Evolutionary conservation across 371 early-diverging fungal genomes (phyloP).

Genomic region (Fennellomyces sp.): DNA sequence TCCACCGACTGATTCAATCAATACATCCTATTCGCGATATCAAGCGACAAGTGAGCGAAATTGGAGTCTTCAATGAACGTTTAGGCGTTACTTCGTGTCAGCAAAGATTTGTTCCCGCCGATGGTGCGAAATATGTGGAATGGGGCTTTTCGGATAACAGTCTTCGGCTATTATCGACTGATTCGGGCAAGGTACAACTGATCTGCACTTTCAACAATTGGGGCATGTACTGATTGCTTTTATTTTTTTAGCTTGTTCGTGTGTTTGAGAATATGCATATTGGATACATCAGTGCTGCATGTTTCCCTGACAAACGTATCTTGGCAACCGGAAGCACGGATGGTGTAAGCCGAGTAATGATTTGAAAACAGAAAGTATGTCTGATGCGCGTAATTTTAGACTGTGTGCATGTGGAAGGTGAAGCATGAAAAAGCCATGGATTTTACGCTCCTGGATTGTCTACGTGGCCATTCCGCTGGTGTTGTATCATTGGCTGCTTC

Average conservation of each 20-base stretch:
- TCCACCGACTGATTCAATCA: slow-evolving; percentile 62
- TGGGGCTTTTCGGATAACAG: slow-evolving; percentile 78
- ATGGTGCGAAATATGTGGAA: slow-evolving; percentile 67
- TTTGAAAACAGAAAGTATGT: neutral
- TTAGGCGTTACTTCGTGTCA: slow-evolving; percentile 55
- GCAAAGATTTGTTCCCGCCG: slow-evolving; percentile 57
- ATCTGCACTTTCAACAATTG: too few species aligned
- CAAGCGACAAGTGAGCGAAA: slow-evolving; percentile 55
- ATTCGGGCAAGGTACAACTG: slow-evolving; percentile 57
- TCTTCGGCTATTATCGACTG: slow-evolving; percentile 62
- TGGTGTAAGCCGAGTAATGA: too few species aligned
- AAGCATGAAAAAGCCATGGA: slow-evolving; percentile 43
- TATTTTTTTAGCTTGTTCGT: slow-evolving; percentile 42
- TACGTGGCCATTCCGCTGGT: slow-evolving; percentile 69
- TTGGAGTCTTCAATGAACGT: slow-evolving; percentile 49
- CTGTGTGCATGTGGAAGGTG: slow-evolving; percentile 72
- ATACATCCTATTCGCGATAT: slow-evolving; percentile 59
- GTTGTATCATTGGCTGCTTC: slow-evolving; percentile 66
- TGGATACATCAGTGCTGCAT: slow-evolving; percentile 68
- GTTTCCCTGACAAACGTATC: slow-evolving; percentile 67
- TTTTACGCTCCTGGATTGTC: slow-evolving; percentile 56
- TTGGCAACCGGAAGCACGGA: slow-evolving; percentile 78
- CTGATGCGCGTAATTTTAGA: slow-evolving; percentile 27
- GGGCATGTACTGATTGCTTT: neutral
- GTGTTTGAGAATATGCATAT: slow-evolving; percentile 77